phyloP scores from a whole-genome alignment of 441 rosid genomes.

The Flueggea neowawraea region DNA sequence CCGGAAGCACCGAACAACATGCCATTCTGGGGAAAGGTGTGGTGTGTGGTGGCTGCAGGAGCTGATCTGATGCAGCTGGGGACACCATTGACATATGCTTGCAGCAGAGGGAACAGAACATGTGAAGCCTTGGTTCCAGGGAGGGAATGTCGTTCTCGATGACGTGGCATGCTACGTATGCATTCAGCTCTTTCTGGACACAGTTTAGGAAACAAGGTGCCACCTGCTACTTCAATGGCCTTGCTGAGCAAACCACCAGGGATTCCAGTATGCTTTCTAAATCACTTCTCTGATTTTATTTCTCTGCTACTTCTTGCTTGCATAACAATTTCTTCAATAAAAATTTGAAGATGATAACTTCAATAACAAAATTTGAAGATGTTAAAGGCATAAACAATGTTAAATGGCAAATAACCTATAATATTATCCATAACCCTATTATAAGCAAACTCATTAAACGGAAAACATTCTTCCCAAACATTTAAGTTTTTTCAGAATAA shows the following conservation, averaged over 20 bases:
- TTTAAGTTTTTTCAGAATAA: too few relatives aligned
- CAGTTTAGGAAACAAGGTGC: conserved; percentile 46
- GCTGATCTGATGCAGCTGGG: conserved; percentile 33
- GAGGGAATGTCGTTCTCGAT: conserved; percentile 48
- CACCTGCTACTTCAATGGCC: conserved; percentile 68
- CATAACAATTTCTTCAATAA: background rate
- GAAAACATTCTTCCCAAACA: too few relatives aligned
- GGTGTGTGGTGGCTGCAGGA: conserved; percentile 64
- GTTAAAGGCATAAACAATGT: too few relatives aligned
- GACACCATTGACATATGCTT: conserved; percentile 38
- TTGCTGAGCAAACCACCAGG: conserved; percentile 50
- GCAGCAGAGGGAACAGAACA: conserved; percentile 45
- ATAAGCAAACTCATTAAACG: too few relatives aligned
- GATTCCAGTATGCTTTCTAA: conserved; percentile 48
- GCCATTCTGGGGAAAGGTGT: conserved; percentile 58
- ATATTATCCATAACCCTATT: too few relatives aligned
- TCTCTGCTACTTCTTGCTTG: too few relatives aligned
- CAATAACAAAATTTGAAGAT: too few relatives aligned
- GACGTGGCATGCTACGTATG: conserved; percentile 66
- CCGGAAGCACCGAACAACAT: conserved; percentile 46
- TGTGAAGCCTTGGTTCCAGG: conserved; percentile 60
- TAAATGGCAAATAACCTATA: too few relatives aligned
- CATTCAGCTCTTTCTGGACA: conserved; percentile 82
- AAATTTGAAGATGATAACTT: too few relatives aligned
- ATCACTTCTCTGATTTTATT: too few relatives aligned